Evolutionary conservation across 257 asterid species (phyloP), one percentile per base, ranked within the genome.

Genomic region (Gentiana straminea): DNA sequence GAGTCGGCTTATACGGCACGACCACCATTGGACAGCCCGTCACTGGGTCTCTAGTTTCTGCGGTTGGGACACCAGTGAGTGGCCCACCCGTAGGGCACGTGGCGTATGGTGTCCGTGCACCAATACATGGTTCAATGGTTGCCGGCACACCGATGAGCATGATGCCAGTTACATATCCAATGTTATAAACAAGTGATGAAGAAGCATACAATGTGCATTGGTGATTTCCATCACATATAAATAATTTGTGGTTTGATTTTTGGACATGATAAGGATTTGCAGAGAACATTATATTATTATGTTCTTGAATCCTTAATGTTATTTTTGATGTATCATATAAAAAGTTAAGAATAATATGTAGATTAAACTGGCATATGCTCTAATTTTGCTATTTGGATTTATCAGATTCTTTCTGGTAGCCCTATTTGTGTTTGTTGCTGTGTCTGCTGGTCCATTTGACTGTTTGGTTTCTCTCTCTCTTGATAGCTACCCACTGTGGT

Each of bases 1-100:
- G 82, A 59, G 71, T 75, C 24, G 69, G 76, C 56, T 73, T 81
- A 55, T 79, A 81, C 34, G 90, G 82, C 8, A 63, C 76, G 4
- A 84, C 90, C 24, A 68, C 80, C 34, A 80, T 89, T 3, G 93
- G 94, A 4, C 96, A 90, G 54, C 94, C 94, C 5, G 70, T 89
- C 10, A 79, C 76, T 13, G 91, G 89, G 58, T 84, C 85, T 49
- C 74, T 82, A 36, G 94, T 75, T 54, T 81, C 94, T 7, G 90
- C 90, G 4, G 84, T 72, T 1, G 97, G 94, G 37, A 82, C 90
- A 11, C 90, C 88, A 0, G 88, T 82, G 38, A 82, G 72, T 72
- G 70, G 79, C 34, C 73, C 80, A 32, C 77, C 82, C 2, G 64
- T 78, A 0, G 55, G 73, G 11, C 88, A 81, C 68, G 33, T 78